phyloP scores from a whole-genome alignment of 139 green algal species.

The Ettlia oleoabundans region DNA sequence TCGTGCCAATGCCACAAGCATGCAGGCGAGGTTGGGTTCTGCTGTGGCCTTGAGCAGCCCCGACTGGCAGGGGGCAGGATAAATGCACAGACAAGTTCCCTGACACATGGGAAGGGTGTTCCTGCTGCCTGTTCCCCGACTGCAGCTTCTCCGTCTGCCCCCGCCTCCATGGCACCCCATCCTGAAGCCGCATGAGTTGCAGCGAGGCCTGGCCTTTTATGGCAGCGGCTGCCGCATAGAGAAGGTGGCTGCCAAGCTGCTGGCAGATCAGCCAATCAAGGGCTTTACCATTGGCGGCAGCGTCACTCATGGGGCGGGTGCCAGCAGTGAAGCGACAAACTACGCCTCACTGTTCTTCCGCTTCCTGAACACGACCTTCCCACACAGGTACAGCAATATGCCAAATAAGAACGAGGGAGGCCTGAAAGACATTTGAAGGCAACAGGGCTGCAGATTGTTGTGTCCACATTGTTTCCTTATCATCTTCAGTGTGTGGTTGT shows the following conservation, averaged over 20 bases:
- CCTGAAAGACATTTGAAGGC: no score
- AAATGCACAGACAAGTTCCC: no score
- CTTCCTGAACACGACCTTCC: slow-evolving; percentile 10
- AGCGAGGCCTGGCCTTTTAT: slow-evolving; percentile 6
- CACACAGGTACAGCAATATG: background rate
- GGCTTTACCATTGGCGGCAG: slow-evolving; percentile 3
- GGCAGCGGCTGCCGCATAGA: background rate
- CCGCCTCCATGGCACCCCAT: background rate
- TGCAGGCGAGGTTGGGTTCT: no score
- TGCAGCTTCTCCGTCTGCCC: background rate
- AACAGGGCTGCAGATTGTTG: background rate
- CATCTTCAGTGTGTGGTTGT: background rate
- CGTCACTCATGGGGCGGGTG: background rate
- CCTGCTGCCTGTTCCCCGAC: no score
- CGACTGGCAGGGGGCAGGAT: no score
- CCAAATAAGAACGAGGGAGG: background rate
- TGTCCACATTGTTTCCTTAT: background rate
- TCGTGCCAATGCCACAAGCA: no score
- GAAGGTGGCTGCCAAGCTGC: slow-evolving; percentile 1
- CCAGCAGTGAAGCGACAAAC: background rate
- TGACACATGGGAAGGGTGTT: no score
- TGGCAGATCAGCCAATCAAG: background rate
- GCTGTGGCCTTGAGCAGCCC: background rate
- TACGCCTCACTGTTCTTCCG: background rate
- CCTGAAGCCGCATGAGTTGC: background rate